A percentile compares a stretch with the other conserved stretches of the same genome.
Conservation (phyloP, 192 early-diverging fungal species). For the Coemansia sp. region DNA sequence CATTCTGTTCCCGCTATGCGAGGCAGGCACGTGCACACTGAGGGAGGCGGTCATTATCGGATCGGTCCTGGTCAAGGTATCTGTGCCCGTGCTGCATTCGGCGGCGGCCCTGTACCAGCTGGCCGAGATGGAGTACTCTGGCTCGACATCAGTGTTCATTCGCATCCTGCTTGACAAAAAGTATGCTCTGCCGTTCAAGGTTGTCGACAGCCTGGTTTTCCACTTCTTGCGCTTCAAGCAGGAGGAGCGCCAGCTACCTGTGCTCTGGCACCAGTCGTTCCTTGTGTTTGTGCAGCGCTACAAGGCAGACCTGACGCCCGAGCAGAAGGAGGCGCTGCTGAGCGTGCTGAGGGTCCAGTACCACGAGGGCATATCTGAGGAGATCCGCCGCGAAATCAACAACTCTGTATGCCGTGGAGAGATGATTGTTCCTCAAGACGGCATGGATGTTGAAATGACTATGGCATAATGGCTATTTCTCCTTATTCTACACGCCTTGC, state of each 20-base stretch:
- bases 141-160: constrained; percentile 91
- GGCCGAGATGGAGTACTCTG: constrained; percentile 98
- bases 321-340: constrained; percentile 90
- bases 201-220: constrained; percentile 92
- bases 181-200: constrained; percentile 96
- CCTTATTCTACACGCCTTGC: too few relatives aligned
- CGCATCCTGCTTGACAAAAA: constrained; percentile 97
- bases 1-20: constrained; percentile 92
- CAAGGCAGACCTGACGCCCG: constrained; percentile 91
- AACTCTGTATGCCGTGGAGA: constrained; percentile 70
- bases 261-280: constrained; percentile 96
- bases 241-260: constrained; percentile 81
- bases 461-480: too few relatives aligned
- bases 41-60: constrained; percentile 96
- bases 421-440: constrained; percentile 60
- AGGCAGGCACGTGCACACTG: constrained; percentile 86
- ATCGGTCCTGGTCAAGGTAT: constrained; percentile 86
- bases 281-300: constrained; percentile 96
- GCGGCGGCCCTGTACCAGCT: constrained; percentile 88
- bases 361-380: constrained; percentile 84
- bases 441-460: constrained; percentile 46
- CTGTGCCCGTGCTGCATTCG: constrained; percentile 94
- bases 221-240: constrained; percentile 92
- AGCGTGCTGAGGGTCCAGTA: constrained; percentile 74
- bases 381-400: constrained; percentile 88